Evolutionary conservation across 2,329 filamentous ascomycete genomes (phyloP).

Genomic region (Fusarium lateritium): DNA sequence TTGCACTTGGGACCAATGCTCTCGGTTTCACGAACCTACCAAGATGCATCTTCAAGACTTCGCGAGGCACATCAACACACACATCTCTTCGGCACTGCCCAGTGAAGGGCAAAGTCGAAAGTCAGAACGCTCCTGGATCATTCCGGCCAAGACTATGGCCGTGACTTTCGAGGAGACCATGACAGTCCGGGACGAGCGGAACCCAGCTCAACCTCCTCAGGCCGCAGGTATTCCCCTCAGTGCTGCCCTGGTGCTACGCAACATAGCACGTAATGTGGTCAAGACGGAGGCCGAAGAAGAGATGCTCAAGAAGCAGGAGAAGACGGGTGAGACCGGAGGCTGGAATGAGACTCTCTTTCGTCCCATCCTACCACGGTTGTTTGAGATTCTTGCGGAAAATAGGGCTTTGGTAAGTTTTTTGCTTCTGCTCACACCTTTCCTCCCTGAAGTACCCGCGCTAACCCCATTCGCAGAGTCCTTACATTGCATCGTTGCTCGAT

Average conservation of each 20-base stretch:
- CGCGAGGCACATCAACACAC: conserved; percentile 77
- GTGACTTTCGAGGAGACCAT: conserved; percentile 71
- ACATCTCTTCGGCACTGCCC: conserved; percentile 65
- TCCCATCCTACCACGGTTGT: conserved; percentile 74
- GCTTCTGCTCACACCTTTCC: not conserved
- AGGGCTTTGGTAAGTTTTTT: conserved; percentile 66
- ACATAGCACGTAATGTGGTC: conserved; percentile 78
- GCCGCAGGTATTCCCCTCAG: conserved; percentile 85
- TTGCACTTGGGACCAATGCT: conserved; percentile 79
- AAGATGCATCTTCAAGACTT: conserved; percentile 66
- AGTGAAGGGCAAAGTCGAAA: conserved; percentile 40
- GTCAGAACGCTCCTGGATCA: conserved; percentile 60
- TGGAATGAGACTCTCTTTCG: conserved; percentile 80
- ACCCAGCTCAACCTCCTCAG: conserved; percentile 70
- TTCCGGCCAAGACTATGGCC: conserved; percentile 69
- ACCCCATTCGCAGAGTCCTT: conserved; percentile 54
- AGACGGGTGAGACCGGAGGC: conserved; percentile 63
- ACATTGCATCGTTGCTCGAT: conserved; percentile 59
- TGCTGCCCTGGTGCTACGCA: conserved; percentile 82
- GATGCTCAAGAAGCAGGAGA: conserved; percentile 64
- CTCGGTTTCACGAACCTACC: conserved; percentile 65
- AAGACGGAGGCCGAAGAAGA: conserved; percentile 73
- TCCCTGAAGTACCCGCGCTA: conserved; percentile 21
- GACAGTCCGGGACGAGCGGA: conserved; percentile 69
- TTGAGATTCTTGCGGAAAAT: conserved; percentile 80